phyloP scores from a whole-genome alignment of 208 protist genomes.

The Vickermania ingenoplastis region DNA sequence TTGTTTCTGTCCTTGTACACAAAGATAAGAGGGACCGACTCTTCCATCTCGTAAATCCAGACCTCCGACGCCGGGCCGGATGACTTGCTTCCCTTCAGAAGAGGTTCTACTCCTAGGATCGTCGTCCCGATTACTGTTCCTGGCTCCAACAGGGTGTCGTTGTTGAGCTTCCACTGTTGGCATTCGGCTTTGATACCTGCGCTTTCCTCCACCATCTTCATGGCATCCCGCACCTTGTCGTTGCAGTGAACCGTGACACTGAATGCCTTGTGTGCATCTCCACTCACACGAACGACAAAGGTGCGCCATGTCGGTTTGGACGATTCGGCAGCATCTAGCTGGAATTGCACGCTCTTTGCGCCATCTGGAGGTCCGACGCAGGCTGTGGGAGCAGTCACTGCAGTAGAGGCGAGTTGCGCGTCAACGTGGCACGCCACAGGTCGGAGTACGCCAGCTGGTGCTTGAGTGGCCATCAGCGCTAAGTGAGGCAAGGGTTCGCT shows the following conservation, averaged over 20 bases:
- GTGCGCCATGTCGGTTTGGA: conserved; percentile 20
- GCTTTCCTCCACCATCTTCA: conserved; percentile 73
- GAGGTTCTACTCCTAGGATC: conserved; percentile 36
- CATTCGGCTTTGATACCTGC: conserved; percentile 49
- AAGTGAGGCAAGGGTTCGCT: conserved; percentile 30
- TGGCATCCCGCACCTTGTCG: conserved; percentile 63
- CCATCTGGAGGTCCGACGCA: neutral
- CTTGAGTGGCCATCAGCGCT: neutral
- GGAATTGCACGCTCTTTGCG: neutral
- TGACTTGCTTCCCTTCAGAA: too few species aligned
- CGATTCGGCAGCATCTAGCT: neutral
- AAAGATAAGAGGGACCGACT: conserved; percentile 43
- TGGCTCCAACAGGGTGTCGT: conserved; percentile 24
- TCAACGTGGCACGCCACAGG: neutral
- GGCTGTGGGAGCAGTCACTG: neutral
- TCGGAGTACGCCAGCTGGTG: neutral
- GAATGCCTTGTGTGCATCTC: conserved; percentile 53
- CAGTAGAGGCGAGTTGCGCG: neutral
- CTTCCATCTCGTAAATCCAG: conserved; percentile 54
- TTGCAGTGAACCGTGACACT: conserved; percentile 76
- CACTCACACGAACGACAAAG: conserved; percentile 45
- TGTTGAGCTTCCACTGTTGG: conserved; percentile 59
- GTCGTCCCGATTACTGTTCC: conserved; percentile 38
- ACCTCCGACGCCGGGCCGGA: conserved; percentile 27
- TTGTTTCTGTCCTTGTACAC: conserved; percentile 38